Evolutionary conservation across 2,329 filamentous ascomycete species (phyloP).

Genomic region (Aspergillus brasiliensis): DNA sequence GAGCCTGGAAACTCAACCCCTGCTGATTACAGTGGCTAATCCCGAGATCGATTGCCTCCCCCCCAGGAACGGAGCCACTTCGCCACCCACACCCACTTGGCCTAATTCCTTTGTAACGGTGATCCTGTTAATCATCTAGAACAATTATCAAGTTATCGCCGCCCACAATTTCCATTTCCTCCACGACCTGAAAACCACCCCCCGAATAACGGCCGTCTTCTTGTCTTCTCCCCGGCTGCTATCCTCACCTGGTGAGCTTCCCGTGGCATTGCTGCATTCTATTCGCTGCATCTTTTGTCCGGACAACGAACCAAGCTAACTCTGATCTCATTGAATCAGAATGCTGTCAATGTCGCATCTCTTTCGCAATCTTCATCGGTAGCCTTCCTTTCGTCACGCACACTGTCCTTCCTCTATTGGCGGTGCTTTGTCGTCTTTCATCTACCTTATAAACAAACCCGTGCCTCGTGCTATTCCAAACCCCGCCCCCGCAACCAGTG

Average conservation of each 20-base stretch:
- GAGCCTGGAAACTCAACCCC: constrained; percentile 18
- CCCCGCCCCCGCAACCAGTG: constrained; percentile 1
- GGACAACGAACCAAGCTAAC: constrained; percentile 13
- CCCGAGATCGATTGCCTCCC: constrained; percentile 16
- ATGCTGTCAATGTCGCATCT: constrained; percentile 15
- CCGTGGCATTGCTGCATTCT: background rate
- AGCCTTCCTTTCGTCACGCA: background rate
- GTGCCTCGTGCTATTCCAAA: background rate
- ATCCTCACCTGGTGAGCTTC: constrained; percentile 1
- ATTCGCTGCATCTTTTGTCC: background rate
- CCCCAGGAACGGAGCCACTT: constrained; percentile 19
- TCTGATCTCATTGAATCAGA: constrained; percentile 8
- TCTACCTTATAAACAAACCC: background rate
- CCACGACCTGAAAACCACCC: background rate
- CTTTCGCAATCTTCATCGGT: constrained; percentile 1
- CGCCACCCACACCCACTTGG: constrained; percentile 18
- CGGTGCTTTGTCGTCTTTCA: background rate
- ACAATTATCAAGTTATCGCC: constrained; percentile 2
- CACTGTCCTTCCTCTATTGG: background rate
- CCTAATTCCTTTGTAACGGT: constrained; percentile 2
- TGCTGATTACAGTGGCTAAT: constrained; percentile 21
- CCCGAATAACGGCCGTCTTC: background rate
- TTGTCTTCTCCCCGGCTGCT: background rate
- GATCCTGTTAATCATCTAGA: constrained; percentile 3
- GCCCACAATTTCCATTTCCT: background rate